phyloP scores from a whole-genome alignment of 345 rosid genomes.

The Eucalyptus microcorys region DNA sequence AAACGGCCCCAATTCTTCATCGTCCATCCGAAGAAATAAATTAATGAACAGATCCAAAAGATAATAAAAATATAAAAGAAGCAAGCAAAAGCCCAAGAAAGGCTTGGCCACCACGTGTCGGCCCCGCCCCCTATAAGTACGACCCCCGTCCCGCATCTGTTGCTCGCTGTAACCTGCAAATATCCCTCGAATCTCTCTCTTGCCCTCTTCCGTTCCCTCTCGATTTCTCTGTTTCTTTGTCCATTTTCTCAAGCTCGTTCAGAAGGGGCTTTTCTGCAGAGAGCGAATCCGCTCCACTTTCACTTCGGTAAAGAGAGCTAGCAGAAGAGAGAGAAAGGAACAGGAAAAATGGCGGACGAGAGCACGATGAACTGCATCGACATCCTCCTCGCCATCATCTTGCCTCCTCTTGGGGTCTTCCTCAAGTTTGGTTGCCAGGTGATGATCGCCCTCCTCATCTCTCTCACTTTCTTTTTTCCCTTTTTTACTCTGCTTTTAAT shows the following conservation, averaged over 20 bases:
- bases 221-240: neutral
- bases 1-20: neutral
- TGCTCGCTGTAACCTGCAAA: neutral
- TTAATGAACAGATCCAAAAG: neutral
- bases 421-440: slow-evolving; percentile 76
- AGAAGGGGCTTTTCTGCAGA: neutral
- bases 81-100: neutral
- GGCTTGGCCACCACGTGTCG: neutral
- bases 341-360: slow-evolving; percentile 10
- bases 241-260: neutral
- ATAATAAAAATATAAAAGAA: neutral
- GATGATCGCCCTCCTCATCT: too few relatives aligned
- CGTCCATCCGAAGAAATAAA: neutral
- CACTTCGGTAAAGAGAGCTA: neutral
- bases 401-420: slow-evolving; percentile 96
- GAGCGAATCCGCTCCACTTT: neutral
- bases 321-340: neutral
- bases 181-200: neutral
- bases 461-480: too few relatives aligned
- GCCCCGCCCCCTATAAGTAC: neutral
- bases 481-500: too few relatives aligned
- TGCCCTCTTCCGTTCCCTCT: neutral
- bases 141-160: neutral
- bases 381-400: slow-evolving; percentile 60
- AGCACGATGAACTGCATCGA: slow-evolving; percentile 61